Conservation (phyloP, 108 stramenopile species). For the Conticribra weissflogii region DNA sequence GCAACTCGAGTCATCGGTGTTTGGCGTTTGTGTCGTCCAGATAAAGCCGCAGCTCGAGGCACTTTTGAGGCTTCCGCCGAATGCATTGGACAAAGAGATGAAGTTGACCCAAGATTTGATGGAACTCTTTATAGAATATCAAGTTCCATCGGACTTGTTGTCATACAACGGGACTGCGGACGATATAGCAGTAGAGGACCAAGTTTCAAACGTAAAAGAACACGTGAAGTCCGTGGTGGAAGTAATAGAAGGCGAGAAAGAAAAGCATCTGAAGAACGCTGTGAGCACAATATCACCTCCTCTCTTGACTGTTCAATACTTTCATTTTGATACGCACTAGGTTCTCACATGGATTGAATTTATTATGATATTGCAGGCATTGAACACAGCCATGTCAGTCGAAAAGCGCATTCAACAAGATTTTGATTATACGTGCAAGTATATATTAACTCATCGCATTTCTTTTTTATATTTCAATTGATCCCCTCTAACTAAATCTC, state of each 20-base stretch:
- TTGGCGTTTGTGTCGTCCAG: conserved; percentile 82
- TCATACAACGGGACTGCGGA: conserved; percentile 70
- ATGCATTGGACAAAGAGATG: conserved; percentile 85
- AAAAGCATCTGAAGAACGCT: conserved; percentile 64
- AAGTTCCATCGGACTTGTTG: conserved; percentile 84
- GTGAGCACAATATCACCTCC: conserved; percentile 78
- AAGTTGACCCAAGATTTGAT: conserved; percentile 84
- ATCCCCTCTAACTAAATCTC: too few relatives aligned
- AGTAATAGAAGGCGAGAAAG: conserved; percentile 62
- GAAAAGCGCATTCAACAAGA: too few relatives aligned
- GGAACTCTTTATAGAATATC: conserved; percentile 82
- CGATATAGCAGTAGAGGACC: conserved; percentile 46
- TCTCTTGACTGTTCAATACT: too few relatives aligned
- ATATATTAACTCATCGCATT: too few relatives aligned
- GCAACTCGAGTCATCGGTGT: conserved; percentile 84
- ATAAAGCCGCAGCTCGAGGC: conserved; percentile 88
- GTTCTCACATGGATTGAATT: too few relatives aligned
- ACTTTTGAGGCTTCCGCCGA: conserved; percentile 64
- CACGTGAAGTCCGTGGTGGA: conserved; percentile 71
- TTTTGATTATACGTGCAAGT: too few relatives aligned
- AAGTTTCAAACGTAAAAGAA: conserved; percentile 63
- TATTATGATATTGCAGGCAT: too few relatives aligned
- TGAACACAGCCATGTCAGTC: too few relatives aligned
- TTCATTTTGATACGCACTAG: too few relatives aligned
- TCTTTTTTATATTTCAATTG: too few relatives aligned